These are phyloP conservation scores for Aspergillus transmontanensis DNA, from an alignment of 2,329 filamentous ascomycete genomes.

Conservation along the genomic window DNA sequence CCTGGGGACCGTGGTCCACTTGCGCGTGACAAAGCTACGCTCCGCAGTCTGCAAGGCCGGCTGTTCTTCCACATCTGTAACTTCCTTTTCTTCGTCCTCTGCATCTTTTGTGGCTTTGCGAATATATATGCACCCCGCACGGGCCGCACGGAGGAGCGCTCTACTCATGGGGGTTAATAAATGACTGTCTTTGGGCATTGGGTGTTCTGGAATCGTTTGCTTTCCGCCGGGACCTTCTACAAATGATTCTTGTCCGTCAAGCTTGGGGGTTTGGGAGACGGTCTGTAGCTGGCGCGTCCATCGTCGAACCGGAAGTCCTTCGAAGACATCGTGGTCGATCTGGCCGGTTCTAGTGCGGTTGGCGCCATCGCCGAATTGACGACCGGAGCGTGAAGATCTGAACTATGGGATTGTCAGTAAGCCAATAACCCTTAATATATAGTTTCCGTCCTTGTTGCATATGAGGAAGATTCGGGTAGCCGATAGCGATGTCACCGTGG, in stretches of 20 bases:
- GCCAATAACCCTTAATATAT: neutral
- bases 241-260: constrained; percentile 56
- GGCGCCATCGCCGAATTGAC: constrained; percentile 54
- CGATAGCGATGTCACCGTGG: constrained; percentile 2
- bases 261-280: constrained; percentile 65
- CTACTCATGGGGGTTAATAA: constrained; percentile 78
- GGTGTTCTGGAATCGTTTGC: constrained; percentile 65
- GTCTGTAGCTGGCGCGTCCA: constrained; percentile 76
- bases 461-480: neutral
- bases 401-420: constrained; percentile 46
- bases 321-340: constrained; percentile 66
- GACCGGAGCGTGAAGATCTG: constrained; percentile 59
- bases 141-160: constrained; percentile 77
- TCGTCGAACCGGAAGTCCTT: constrained; percentile 85
- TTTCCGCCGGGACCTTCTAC: constrained; percentile 30
- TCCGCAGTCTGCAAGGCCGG: constrained; percentile 34
- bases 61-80: constrained; percentile 38
- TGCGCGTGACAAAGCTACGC: constrained; percentile 58
- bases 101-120: constrained; percentile 55
- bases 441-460: neutral
- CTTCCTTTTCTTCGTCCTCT: constrained; percentile 41
- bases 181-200: constrained; percentile 85
- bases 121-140: constrained; percentile 76
- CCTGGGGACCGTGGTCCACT: constrained; percentile 60
- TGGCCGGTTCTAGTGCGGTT: constrained; percentile 49